Conservation (phyloP, 2,329 filamentous ascomycete genomes). For the Colletotrichum coccodes region DNA sequence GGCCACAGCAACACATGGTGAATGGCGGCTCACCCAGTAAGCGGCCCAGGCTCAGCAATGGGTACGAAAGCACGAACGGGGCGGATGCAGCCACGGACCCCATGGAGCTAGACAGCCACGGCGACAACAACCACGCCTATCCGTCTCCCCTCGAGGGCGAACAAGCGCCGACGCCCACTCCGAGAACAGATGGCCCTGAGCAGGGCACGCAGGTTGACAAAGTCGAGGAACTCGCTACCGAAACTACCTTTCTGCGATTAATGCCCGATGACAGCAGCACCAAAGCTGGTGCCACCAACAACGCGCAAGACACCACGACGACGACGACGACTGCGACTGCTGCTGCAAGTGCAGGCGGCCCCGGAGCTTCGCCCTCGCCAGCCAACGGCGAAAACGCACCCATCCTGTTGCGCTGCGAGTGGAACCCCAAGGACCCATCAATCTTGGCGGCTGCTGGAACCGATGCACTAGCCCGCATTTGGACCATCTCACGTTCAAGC, state of each 20-base stretch:
- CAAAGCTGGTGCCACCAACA: conserved; percentile 2
- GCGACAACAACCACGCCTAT: conserved; percentile 68
- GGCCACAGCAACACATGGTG: conserved; percentile 54
- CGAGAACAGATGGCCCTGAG: conserved; percentile 70
- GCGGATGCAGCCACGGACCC: conserved; percentile 58
- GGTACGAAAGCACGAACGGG: conserved; percentile 62
- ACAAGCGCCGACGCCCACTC: conserved; percentile 60
- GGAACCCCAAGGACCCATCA: conserved; percentile 72
- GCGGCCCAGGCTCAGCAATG: conserved; percentile 70
- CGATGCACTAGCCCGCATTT: conserved; percentile 76
- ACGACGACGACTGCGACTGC: conserved; percentile 45
- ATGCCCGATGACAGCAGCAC: conserved; percentile 49
- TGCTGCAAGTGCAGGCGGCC: conserved; percentile 39
- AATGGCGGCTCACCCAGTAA: conserved; percentile 67
- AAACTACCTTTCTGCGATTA: conserved; percentile 71
- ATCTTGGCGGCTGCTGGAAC: conserved; percentile 75
- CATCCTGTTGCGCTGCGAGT: conserved; percentile 75
- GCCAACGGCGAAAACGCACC: conserved; percentile 61
- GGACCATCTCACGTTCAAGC: conserved; percentile 69
- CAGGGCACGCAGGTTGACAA: conserved; percentile 74
- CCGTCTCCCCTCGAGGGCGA: conserved; percentile 72
- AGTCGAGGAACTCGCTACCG: conserved; percentile 66
- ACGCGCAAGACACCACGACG: conserved; percentile 43
- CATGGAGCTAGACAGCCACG: conserved; percentile 68
- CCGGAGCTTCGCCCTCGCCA: conserved; percentile 40